These are phyloP conservation scores for Raphanus raphanistrum DNA, from an alignment of 345 rosid genomes.

Conservation along the genomic window DNA sequence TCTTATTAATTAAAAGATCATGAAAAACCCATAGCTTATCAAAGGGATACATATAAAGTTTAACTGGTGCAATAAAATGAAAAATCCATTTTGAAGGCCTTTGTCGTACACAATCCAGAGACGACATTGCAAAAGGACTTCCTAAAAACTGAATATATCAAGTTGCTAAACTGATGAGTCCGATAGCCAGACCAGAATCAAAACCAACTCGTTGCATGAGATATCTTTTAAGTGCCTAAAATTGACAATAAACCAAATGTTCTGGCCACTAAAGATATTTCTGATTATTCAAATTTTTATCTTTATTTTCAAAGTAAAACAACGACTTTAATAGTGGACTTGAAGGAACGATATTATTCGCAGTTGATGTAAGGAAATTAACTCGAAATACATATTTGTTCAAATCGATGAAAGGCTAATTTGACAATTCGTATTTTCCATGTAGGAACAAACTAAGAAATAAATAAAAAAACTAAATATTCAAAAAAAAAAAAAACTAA, in stretches of 20 bases:
- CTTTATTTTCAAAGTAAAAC: not conserved
- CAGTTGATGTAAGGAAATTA: not conserved
- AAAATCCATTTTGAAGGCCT: not conserved
- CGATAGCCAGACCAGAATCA: not conserved
- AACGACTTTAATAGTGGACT: slow-evolving; percentile 7
- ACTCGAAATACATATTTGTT: not conserved
- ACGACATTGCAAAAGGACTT: not conserved
- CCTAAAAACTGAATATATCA: not conserved
- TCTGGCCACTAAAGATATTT: not conserved
- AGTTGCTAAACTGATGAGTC: not conserved
- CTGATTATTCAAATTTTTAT: not conserved
- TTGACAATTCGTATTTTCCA: slow-evolving; percentile 22
- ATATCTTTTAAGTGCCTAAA: not conserved
- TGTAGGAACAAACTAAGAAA: not conserved
- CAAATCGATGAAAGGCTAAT: not conserved
- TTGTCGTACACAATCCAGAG: not conserved
- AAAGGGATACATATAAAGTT: too few species aligned
- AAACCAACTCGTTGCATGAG: slow-evolving; percentile 1
- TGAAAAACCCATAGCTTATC: too few species aligned
- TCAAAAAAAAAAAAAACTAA: too few species aligned
- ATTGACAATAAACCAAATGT: slow-evolving; percentile 10
- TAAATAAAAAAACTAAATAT: too few species aligned
- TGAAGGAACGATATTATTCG: not conserved
- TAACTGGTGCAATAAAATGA: not conserved
- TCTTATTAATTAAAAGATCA: too few species aligned